A percentile compares a stretch with the other conserved stretches of the same genome.
Evolutionary conservation across 805 yeast genomes (phyloP).

Genomic region (Saturnispora diversa): DNA sequence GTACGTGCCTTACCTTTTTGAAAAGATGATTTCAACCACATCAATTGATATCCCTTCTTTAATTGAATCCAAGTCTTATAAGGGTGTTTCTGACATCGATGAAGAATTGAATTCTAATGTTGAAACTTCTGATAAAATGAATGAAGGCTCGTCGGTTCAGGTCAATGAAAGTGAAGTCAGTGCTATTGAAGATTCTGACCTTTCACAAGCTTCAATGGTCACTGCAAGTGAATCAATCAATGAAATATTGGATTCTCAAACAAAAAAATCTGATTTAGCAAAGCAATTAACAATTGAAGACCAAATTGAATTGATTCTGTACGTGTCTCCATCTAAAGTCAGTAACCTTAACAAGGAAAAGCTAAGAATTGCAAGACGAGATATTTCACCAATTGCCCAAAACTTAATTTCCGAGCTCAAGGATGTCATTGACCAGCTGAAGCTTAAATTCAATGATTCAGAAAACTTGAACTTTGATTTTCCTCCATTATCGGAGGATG

Average conservation of each 20-base stretch:
- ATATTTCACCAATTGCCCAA: conserved; percentile 33
- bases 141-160: too few relatives aligned
- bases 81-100: neutral
- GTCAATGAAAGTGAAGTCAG: too few relatives aligned
- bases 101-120: neutral
- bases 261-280: neutral
- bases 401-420: conserved; percentile 21
- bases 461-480: conserved; percentile 17
- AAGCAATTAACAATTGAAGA: conserved; percentile 2
- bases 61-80: neutral
- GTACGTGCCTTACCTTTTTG: conserved; percentile 26
- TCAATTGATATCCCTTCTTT: neutral
- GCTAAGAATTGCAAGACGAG: conserved; percentile 41
- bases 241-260: neutral
- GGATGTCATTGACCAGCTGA: conserved; percentile 19
- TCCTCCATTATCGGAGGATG: conserved; percentile 10
- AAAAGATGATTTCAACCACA: conserved; percentile 1
- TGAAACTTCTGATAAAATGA: too few relatives aligned
- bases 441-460: conserved; percentile 22
- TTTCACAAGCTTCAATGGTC: too few relatives aligned
- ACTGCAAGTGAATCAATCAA: too few relatives aligned
- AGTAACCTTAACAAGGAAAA: conserved; percentile 25
- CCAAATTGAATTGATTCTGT: neutral
- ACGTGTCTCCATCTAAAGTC: conserved; percentile 2
- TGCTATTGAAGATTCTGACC: too few relatives aligned